Conservation (phyloP, 129 eudicot species). For the Daucus carota region DNA sequence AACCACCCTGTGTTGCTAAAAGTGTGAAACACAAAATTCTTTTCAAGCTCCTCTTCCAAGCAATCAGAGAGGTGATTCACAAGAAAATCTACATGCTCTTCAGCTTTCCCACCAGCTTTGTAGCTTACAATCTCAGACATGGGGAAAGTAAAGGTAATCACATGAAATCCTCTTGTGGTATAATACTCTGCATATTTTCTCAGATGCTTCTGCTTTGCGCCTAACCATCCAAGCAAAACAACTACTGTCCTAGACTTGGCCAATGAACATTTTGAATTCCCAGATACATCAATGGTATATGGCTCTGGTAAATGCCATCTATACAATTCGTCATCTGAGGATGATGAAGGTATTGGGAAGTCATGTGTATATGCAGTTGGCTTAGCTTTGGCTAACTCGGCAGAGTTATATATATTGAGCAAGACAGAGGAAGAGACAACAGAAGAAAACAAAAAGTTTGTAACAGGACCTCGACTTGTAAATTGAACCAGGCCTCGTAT, state of each 20-base stretch:
- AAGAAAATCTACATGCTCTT: slow-evolving; percentile 64
- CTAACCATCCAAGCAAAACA: slow-evolving; percentile 68
- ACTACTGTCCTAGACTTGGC: slow-evolving; percentile 62
- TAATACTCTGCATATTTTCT: slow-evolving; percentile 89
- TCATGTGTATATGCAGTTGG: slow-evolving; percentile 30
- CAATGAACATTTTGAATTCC: slow-evolving; percentile 35
- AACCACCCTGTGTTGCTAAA: slow-evolving; percentile 99
- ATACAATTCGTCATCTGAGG: slow-evolving; percentile 47
- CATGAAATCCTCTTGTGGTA: slow-evolving; percentile 92
- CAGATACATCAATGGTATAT: slow-evolving; percentile 33
- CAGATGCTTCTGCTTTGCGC: slow-evolving; percentile 96
- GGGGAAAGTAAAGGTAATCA: slow-evolving; percentile 82
- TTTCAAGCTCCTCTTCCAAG: slow-evolving; percentile 79
- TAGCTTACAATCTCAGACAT: slow-evolving; percentile 75
- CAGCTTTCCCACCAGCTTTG: slow-evolving; percentile 90
- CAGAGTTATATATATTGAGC: slow-evolving; percentile 46
- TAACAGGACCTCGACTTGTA: slow-evolving; percentile 6
- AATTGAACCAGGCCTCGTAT: slow-evolving; percentile 21
- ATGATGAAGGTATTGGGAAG: slow-evolving; percentile 18
- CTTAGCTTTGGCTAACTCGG: slow-evolving; percentile 55
- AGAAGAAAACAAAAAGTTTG: slow-evolving; percentile 29
- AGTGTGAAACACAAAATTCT: slow-evolving; percentile 84
- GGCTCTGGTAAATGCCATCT: slow-evolving; percentile 91
- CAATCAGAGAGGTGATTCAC: slow-evolving; percentile 77
- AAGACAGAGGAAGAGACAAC: slow-evolving; percentile 35